Percentiles rank a stretch among this genome's conserved stretches.
Evolutionary conservation across 768 basidiomycete species (phyloP).

Genomic region (Boletus insuetus): DNA sequence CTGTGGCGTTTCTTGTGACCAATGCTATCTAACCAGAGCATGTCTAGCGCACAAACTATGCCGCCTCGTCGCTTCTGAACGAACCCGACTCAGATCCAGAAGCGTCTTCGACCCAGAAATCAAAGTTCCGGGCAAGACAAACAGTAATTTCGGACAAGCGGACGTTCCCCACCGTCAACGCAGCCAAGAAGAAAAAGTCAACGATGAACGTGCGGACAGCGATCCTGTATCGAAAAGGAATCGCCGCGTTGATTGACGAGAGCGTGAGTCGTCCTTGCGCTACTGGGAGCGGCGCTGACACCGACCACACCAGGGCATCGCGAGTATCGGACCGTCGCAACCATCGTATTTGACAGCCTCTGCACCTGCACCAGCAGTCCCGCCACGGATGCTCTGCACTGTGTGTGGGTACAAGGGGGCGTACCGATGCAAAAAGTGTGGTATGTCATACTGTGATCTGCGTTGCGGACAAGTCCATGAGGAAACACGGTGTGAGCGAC

Average conservation of each 20-base stretch:
- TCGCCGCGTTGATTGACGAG: constrained; percentile 72
- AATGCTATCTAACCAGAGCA: not conserved
- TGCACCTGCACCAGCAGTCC: constrained; percentile 56
- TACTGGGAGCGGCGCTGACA: constrained; percentile 1
- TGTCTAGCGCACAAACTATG: constrained; percentile 71
- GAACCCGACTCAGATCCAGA: constrained; percentile 32
- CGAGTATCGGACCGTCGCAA: constrained; percentile 46
- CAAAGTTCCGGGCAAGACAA: constrained; percentile 69
- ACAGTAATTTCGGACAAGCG: constrained; percentile 75
- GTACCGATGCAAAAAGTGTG: constrained; percentile 78
- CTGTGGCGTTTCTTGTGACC: not conserved
- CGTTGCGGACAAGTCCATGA: constrained; percentile 72
- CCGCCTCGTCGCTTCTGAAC: constrained; percentile 41
- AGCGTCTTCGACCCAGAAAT: constrained; percentile 21
- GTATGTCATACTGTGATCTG: constrained; percentile 70
- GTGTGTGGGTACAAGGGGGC: constrained; percentile 84
- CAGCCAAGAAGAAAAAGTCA: constrained; percentile 66
- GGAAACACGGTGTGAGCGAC: constrained; percentile 78
- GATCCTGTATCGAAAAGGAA: constrained; percentile 78
- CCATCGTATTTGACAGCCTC: constrained; percentile 73
- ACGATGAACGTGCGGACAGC: constrained; percentile 79
- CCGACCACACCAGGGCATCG: constrained; percentile 47
- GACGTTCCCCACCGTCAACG: constrained; percentile 33
- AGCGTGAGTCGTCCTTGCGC: constrained; percentile 51
- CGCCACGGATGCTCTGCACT: constrained; percentile 74